Evolutionary conservation across 768 basidiomycete species (phyloP), one percentile per base, ranked within the genome.

Genomic region (Termitomyces sp.): DNA sequence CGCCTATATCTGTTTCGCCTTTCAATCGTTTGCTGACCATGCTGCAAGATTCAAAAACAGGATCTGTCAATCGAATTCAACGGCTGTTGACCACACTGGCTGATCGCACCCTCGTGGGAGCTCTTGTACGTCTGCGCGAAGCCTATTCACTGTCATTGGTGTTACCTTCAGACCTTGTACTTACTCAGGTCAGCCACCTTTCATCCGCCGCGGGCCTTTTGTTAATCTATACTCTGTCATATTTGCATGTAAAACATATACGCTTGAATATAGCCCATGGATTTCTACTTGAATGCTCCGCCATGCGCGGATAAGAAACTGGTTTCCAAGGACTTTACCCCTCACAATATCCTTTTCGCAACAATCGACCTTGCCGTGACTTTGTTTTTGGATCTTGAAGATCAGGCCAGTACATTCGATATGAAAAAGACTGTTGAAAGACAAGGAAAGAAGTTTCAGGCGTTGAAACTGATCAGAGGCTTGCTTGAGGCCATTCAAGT

Each of bases 201-300:
- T 56, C 43, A 44, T 56, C 55, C 52, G 39, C 54, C 57, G 50
- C 60, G 54, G 59, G 42, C 52, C 53, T 38, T 57, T 52, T 57
- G 63, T 64, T 64, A 56, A 62, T 64, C 58, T 39, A 58, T 62
- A 53, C 55, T 36, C 51, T 50, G 53, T 61, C 54, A 31, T 51
- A 44, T 53, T 56, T 57, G 40, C 60, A 57, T 60, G 57, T 60
- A 61, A 43, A 18, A 44, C 36, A 52, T 47, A 54, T 49, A 52
- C 39, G 53, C 41, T 52, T 63, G 47, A 61, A 59, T 68, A 64
- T 68, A 84, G 83, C 77, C 80, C 43, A 70, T 80, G 71, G 74
- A 78, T 67, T 74, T 80, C 63, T 75, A 74, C 60, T 66, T 80
- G 70, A 74, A 68, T 59, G 71, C 70, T 53, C 68, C 71, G 25